Evolutionary conservation across 2,329 filamentous ascomycete genomes (phyloP), one percentile per base, ranked within the genome.

Genomic region (Dactylellina sp.): DNA sequence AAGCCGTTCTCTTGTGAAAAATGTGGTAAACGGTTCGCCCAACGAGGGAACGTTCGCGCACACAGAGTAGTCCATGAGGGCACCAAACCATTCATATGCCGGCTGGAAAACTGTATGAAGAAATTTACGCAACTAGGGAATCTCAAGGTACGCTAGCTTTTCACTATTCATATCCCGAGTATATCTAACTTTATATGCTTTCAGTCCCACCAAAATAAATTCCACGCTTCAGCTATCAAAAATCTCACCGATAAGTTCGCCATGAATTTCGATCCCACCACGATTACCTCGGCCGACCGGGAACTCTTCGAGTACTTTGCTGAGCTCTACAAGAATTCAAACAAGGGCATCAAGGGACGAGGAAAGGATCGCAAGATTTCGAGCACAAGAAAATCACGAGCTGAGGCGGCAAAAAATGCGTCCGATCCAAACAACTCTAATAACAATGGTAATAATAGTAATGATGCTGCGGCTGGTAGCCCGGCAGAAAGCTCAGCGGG

Each of bases 341-440:
- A 98, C 86, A 97, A 97, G 81, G 95, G 95, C 0, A 97, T 98
- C 84, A 98, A 97, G 82, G 95, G 95, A 9, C 89, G 95, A 49
- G 95, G 95, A 46, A 95, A 94, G 80, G 91, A 93, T 77, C 86
- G 92, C 65, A 88, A 88, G 68, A 89, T 93, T 57, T 76, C 76
- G 14, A 76, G 75, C 18, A 76, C 75, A 14, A 77, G 77, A 57
- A 78, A 78, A 28, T 71, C 76, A 12, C 63, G 76, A 18, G 60
- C 71, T 12, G 75, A 76, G 35, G 77, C 75, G n/a, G 70, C 72
- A 6, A 77, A 78, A 42, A 76, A 64, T 63, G 71, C 71, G 4
- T 60, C 70, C 1, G 70, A 53, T 40, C 32, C 55, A 49, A 40
- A 50, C 22, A 47, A 55, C 28, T 62, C 55, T 22, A 62, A 62